Conservation (phyloP, 768 basidiomycete species). For the Pisolithus albus region DNA sequence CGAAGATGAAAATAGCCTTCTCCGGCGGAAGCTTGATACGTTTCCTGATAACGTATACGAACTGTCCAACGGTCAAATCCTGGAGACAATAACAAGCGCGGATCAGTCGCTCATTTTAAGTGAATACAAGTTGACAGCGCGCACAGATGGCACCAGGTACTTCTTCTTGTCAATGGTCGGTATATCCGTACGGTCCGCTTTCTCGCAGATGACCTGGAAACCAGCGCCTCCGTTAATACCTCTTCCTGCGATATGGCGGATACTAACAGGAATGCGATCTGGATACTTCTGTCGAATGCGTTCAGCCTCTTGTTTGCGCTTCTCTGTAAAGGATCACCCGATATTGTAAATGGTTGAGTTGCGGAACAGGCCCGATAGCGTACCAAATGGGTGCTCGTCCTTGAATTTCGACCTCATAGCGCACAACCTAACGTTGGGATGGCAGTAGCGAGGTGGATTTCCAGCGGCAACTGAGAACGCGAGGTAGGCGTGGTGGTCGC, state of each 20-base stretch:
- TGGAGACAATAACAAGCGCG: slow-evolving; percentile 24
- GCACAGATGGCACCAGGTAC: slow-evolving; percentile 94
- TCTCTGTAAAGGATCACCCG: slow-evolving; percentile 52
- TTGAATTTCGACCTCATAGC: slow-evolving; percentile 93
- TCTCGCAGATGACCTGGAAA: slow-evolving; percentile 95
- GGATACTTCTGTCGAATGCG: slow-evolving; percentile 98
- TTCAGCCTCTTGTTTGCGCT: slow-evolving; percentile 98
- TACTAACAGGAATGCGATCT: slow-evolving; percentile 90
- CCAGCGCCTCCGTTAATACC: slow-evolving; percentile 7
- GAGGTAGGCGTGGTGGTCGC: slow-evolving; percentile 19
- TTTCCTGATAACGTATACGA: slow-evolving; percentile 99
- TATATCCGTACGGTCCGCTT: slow-evolving; percentile 97
- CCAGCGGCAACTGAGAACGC: slow-evolving; percentile 6
- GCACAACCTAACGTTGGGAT: slow-evolving; percentile 6
- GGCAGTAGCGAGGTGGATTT: slow-evolving; percentile 2
- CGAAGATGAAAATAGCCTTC: slow-evolving; percentile 99
- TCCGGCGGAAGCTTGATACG: slow-evolving; percentile 99
- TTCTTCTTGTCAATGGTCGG: slow-evolving; percentile 99
- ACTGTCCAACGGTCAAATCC: slow-evolving; percentile 97
- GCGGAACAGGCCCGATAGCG: slow-evolving; percentile 20
- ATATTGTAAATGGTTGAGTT: slow-evolving; percentile 28
- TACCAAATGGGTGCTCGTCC: slow-evolving; percentile 99
- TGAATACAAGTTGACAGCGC: slow-evolving; percentile 20
- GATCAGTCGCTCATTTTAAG: slow-evolving; percentile 24
- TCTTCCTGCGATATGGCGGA: neutral